phyloP scores from a whole-genome alignment of 257 asterid genomes.

The Solanum paucissectum region DNA sequence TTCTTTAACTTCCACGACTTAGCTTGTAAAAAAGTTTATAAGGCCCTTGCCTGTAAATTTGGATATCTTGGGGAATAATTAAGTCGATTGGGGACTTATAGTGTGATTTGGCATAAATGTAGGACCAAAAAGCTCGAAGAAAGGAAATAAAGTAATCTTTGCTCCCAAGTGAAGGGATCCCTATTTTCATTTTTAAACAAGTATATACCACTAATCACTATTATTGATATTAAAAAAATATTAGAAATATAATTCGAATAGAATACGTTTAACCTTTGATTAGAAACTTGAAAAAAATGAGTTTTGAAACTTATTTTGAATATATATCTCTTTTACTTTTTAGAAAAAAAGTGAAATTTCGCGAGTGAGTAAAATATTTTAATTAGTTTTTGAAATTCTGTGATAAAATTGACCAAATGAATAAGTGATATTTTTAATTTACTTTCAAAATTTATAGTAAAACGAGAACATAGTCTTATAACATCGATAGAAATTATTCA shows the following conservation, averaged over 20 bases:
- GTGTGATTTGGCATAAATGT: neutral
- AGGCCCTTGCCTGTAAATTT: neutral
- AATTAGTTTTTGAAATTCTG: neutral
- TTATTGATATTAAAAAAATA: neutral
- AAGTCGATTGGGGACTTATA: neutral
- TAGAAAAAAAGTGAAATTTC: too few relatives aligned
- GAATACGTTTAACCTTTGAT: neutral
- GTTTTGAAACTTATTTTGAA: too few relatives aligned
- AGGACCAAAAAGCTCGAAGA: neutral
- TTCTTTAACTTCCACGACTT: constrained; percentile 6
- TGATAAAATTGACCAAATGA: neutral
- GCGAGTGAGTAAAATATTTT: neutral
- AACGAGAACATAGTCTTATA: neutral
- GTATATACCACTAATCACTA: neutral
- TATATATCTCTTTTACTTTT: too few relatives aligned
- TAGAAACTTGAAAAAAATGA: too few relatives aligned
- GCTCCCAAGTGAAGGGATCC: neutral
- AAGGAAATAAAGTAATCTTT: neutral
- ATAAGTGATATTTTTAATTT: neutral
- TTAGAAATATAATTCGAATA: neutral
- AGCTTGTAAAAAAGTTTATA: neutral
- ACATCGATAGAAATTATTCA: neutral
- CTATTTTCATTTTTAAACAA: neutral
- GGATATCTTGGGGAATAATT: neutral
- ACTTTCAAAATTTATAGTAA: neutral